phyloP scores from a whole-genome alignment of 805 yeast species.

The Candida manassasensis region DNA sequence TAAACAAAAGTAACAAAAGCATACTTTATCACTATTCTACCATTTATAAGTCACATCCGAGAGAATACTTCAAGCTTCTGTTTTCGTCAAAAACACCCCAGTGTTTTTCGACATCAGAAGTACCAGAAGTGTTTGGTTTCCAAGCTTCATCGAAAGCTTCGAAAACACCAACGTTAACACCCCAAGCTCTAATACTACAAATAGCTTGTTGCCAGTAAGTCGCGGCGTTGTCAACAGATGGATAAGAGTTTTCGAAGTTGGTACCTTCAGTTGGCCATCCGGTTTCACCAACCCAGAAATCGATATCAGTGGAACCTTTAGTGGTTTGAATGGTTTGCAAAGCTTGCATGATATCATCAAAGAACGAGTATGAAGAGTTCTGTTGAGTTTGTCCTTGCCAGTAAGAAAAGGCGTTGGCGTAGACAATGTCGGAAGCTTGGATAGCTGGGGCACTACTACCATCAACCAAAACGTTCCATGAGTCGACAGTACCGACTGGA shows the following conservation, averaged over 20 bases:
- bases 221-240: slow-evolving; percentile 70
- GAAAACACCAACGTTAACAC: slow-evolving; percentile 84
- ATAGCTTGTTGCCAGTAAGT: slow-evolving; percentile 82
- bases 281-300: slow-evolving; percentile 96
- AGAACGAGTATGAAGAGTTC: slow-evolving; percentile 86
- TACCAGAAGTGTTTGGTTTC: slow-evolving; percentile 90
- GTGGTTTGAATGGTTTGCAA: slow-evolving; percentile 78
- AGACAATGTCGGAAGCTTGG: slow-evolving; percentile 75
- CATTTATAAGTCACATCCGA: slow-evolving; percentile 28
- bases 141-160: slow-evolving; percentile 96
- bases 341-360: slow-evolving; percentile 97
- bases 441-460: slow-evolving; percentile 68
- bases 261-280: slow-evolving; percentile 95
- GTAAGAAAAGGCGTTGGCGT: slow-evolving; percentile 95
- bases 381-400: slow-evolving; percentile 94
- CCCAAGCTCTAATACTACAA: slow-evolving; percentile 95
- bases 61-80: slow-evolving; percentile 34
- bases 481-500: slow-evolving; percentile 91
- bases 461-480: slow-evolving; percentile 90
- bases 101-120: slow-evolving; percentile 81
- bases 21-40: background rate
- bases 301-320: slow-evolving; percentile 82
- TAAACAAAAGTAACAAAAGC: background rate
- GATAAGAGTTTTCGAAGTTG: slow-evolving; percentile 58
- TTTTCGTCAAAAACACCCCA: slow-evolving; percentile 84